Conservation (phyloP, 306 rosid species). For the Leucaena leucocephala region DNA sequence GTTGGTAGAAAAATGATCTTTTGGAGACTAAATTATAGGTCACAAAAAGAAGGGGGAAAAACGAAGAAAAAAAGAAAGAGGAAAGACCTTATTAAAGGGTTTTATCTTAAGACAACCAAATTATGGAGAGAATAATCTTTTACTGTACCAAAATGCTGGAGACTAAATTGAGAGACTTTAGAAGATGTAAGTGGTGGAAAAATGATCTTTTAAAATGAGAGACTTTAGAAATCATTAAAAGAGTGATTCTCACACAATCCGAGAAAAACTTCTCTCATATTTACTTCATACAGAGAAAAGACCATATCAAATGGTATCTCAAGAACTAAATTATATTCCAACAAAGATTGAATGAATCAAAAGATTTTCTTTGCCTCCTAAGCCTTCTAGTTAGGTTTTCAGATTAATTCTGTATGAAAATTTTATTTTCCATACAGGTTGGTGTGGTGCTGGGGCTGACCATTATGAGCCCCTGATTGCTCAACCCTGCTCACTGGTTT, state of each 20-base stretch:
- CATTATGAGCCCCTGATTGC: slow-evolving; percentile 97
- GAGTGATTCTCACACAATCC: too few relatives aligned
- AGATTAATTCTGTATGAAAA: not conserved
- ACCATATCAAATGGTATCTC: not conserved
- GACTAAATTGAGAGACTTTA: not conserved
- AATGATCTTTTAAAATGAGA: not conserved
- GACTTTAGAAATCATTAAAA: too few relatives aligned
- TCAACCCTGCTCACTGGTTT: slow-evolving; percentile 63
- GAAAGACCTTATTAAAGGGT: not conserved
- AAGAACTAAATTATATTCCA: not conserved
- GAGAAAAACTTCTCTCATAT: too few relatives aligned
- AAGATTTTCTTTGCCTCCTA: not conserved
- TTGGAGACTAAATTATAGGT: not conserved
- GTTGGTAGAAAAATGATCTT: not conserved
- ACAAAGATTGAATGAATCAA: not conserved
- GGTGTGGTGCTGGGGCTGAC: slow-evolving; percentile 99
- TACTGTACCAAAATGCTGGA: not conserved
- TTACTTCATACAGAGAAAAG: not conserved
- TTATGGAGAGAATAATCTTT: not conserved
- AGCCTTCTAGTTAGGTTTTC: not conserved
- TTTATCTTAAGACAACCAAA: not conserved
- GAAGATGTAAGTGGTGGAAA: not conserved
- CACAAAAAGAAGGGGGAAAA: not conserved
- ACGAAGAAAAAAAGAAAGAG: not conserved
- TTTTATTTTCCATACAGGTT: slow-evolving; percentile 53